These are phyloP conservation scores for Mrakia blollopis DNA, from an alignment of 768 basidiomycete species.

Conservation along the genomic window DNA sequence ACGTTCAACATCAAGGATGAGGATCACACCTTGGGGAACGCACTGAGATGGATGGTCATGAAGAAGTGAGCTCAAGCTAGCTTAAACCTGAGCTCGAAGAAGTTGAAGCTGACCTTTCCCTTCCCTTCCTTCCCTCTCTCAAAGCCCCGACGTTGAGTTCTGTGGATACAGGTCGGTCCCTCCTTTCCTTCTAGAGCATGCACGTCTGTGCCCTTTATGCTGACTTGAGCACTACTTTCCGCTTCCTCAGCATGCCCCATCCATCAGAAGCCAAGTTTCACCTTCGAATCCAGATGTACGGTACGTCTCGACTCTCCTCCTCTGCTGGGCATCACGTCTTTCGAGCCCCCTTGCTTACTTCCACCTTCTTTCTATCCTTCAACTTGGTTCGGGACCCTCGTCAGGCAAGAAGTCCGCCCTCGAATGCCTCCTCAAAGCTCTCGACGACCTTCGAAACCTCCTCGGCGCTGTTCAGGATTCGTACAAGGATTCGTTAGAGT, in stretches of 20 bases:
- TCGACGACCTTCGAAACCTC: constrained; percentile 70
- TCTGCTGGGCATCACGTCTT: no score
- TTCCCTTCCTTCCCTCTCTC: background rate
- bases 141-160: constrained; percentile 91
- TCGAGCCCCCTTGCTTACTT: no score
- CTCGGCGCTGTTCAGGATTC: constrained; percentile 16
- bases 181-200: background rate
- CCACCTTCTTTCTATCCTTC: no score
- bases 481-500: constrained; percentile 27
- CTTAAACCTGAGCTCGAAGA: background rate
- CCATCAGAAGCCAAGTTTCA: constrained; percentile 96
- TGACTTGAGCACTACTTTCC: background rate
- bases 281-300: constrained; percentile 98
- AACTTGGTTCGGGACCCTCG: no score
- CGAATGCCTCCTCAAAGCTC: constrained; percentile 67
- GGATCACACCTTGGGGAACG: constrained; percentile 92
- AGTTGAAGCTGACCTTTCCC: background rate
- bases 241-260: constrained; percentile 67
- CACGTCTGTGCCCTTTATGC: background rate
- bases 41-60: constrained; percentile 97
- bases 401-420: constrained; percentile 83
- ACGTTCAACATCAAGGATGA: constrained; percentile 91
- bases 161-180: constrained; percentile 84
- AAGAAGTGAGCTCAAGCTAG: constrained; percentile 67
- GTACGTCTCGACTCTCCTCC: constrained; percentile 52